Percentiles rank a stretch among this genome's conserved stretches.
Evolutionary conservation across 371 early-diverging fungal species (phyloP).

Genomic region (Aphelidium insulamus): DNA sequence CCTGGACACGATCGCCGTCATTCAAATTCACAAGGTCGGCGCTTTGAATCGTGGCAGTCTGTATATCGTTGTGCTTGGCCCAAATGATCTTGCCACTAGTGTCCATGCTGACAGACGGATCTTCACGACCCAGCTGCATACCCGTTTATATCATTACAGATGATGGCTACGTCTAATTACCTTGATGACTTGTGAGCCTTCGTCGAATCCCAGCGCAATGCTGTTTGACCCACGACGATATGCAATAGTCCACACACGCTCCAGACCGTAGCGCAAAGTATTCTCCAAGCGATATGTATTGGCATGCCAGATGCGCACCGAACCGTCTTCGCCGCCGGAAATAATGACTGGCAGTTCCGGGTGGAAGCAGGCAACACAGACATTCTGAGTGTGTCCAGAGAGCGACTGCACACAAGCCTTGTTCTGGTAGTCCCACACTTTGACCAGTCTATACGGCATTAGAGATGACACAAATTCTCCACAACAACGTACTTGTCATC

Average conservation of each 20-base stretch:
- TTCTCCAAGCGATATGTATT: slow-evolving; percentile 88
- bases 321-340: slow-evolving; percentile 90
- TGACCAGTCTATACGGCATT: slow-evolving; percentile 28
- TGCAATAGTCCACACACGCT: slow-evolving; percentile 85
- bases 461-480: slow-evolving; percentile 1
- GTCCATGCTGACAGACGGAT: slow-evolving; percentile 95
- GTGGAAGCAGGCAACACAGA: slow-evolving; percentile 85
- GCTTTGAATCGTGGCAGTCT: no score
- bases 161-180: slow-evolving; percentile 6
- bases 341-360: slow-evolving; percentile 92
- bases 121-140: slow-evolving; percentile 59
- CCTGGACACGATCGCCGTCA: slow-evolving; percentile 75
- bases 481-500: slow-evolving; percentile 50
- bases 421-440: slow-evolving; percentile 99
- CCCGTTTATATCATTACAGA: neutral
- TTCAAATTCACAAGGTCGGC: no score
- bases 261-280: slow-evolving; percentile 86
- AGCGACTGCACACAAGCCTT: slow-evolving; percentile 91
- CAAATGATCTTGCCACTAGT: slow-evolving; percentile 87
- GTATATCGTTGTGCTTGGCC: slow-evolving; percentile 89
- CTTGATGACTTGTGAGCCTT: slow-evolving; percentile 80
- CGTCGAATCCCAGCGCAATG: slow-evolving; percentile 84
- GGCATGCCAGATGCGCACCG: slow-evolving; percentile 92
- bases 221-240: slow-evolving; percentile 67
- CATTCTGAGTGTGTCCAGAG: slow-evolving; percentile 95